Base-by-base conservation (phyloP, 345 rosid species). In the Citrus glauca region DNA sequence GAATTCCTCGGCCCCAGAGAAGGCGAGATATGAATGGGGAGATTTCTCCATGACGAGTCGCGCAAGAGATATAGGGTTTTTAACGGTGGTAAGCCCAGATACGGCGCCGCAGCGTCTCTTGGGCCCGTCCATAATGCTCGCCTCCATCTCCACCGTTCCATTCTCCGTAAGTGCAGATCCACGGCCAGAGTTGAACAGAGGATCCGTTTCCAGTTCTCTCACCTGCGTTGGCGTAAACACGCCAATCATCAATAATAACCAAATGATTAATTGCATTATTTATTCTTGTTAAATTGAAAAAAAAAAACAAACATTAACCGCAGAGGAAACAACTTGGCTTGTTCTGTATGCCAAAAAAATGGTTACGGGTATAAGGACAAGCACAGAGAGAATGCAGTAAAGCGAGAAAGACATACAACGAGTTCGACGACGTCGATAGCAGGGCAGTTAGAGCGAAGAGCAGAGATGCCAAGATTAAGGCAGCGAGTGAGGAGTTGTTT, bases 71-170 rank as follows among this genome's bases (percentile, higher is more conserved):
- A 95, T 28, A 0, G 99, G 99, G 72, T 95, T 95, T 72, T 95
- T 93, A 9, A 95, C 99, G 0, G 93, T 89, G 69, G 97, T 91
- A 22, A 95, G 25, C 20, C 98, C 98, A 0, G 99, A 95, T 22
- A 95, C 98, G 63, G 98, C 96, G 10, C 98, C 99, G 85, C 98
- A 93, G 81, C 98, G 77, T 78, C 99, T 86, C 83, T 74, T 85
- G 2, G 90, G 86, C 13, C 98, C 98, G 59, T 95, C 98, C 99
- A 95, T 95, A 20, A 95, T 93, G 84, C 98, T 93, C 4, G 99
- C 99, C 77, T 96, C 99, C 99, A 96, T 93, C 87, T 93, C 99
- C 83, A 88, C 99, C 74, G 92, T 92, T 7, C 99, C 98, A 37
- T 92, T 86, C 82, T 87, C 94, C 37, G 96, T 91, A 14, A 96